phyloP scores from a whole-genome alignment of 176 grass and related monocot genomes.

The Typha latifolia region DNA sequence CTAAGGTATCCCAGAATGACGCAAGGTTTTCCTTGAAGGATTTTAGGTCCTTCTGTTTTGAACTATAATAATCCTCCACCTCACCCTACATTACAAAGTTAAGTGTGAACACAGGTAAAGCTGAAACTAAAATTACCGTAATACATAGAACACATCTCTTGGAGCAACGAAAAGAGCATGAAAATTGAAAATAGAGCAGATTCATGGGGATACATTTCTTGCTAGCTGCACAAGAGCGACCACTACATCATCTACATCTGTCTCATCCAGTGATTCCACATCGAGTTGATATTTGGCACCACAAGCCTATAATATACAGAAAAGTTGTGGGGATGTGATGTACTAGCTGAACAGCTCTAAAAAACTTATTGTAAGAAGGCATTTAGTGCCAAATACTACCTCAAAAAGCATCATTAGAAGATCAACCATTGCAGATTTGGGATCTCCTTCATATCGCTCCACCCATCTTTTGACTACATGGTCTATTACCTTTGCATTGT shows the following conservation, averaged over 20 bases:
- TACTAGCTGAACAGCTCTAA: slow-evolving; percentile 17
- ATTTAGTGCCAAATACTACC: slow-evolving; percentile 37
- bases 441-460: slow-evolving; percentile 64
- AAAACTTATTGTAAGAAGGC: background rate
- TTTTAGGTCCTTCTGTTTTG: slow-evolving; percentile 86
- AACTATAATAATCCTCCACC: slow-evolving; percentile 80
- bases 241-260: slow-evolving; percentile 72
- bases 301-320: slow-evolving; percentile 51
- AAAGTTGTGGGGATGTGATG: slow-evolving; percentile 19
- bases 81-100: slow-evolving; percentile 48
- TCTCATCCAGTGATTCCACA: slow-evolving; percentile 53
- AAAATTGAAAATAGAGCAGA: slow-evolving; percentile 14
- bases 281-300: slow-evolving; percentile 72
- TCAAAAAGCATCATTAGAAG: slow-evolving; percentile 79
- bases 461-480: slow-evolving; percentile 76
- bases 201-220: slow-evolving; percentile 64
- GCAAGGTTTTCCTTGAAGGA: slow-evolving; percentile 86
- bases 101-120: slow-evolving; percentile 15
- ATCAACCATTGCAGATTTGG: slow-evolving; percentile 64
- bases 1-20: slow-evolving; percentile 78
- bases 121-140: slow-evolving; percentile 18
- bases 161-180: slow-evolving; percentile 9
- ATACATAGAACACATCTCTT: slow-evolving; percentile 11
- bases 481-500: slow-evolving; percentile 66
- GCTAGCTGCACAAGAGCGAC: slow-evolving; percentile 58